phyloP scores from a whole-genome alignment of 2,329 filamentous ascomycete species.

The Fusarium circinatum region DNA sequence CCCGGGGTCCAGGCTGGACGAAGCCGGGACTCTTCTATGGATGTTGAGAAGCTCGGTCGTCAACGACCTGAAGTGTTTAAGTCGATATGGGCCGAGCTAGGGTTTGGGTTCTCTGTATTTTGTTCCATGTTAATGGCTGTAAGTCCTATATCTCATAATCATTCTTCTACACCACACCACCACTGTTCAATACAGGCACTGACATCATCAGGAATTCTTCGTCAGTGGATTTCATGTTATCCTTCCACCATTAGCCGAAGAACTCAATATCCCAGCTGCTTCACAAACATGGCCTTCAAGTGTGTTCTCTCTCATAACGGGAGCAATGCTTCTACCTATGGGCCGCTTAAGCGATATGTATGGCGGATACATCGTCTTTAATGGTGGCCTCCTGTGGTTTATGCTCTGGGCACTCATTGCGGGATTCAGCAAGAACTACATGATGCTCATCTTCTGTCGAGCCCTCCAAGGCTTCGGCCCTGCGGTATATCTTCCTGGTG shows the following conservation, averaged over 20 bases:
- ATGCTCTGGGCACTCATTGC: constrained; percentile 74
- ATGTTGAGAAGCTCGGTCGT: constrained; percentile 42
- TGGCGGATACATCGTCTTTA: constrained; percentile 70
- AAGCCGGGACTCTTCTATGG: constrained; percentile 13
- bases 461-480: constrained; percentile 79
- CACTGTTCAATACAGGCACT: neutral
- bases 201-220: constrained; percentile 40
- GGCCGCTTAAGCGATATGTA: constrained; percentile 72
- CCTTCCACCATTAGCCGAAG: constrained; percentile 69
- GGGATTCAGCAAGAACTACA: constrained; percentile 73
- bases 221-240: constrained; percentile 54
- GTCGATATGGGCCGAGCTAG: constrained; percentile 39
- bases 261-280: constrained; percentile 71
- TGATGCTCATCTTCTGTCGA: constrained; percentile 79
- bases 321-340: constrained; percentile 69
- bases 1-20: neutral
- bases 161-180: no score
- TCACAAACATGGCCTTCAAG: constrained; percentile 73
- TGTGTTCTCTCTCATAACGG: constrained; percentile 67
- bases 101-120: constrained; percentile 38
- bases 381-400: constrained; percentile 71
- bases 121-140: constrained; percentile 42
- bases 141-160: constrained; percentile 16
- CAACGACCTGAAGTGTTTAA: constrained; percentile 39
- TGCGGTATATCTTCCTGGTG: constrained; percentile 76